A percentile compares a stretch with the other conserved stretches of the same genome.
phyloP scores from a whole-genome alignment of 768 basidiomycete genomes.

The Suillus ampliporus region DNA sequence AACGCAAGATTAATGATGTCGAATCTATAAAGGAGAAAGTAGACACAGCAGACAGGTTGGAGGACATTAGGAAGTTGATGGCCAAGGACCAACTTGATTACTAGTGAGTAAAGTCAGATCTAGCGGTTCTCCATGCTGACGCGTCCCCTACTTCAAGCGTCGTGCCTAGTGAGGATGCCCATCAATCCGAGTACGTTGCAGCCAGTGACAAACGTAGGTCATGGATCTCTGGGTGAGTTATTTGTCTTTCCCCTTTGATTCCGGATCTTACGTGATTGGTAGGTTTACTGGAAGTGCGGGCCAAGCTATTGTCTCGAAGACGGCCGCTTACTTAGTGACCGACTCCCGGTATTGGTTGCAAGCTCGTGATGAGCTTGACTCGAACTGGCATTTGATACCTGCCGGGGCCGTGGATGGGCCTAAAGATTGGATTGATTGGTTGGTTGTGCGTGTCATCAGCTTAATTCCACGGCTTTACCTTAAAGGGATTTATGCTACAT shows the following conservation, averaged over 20 bases:
- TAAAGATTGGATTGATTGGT: slow-evolving; percentile 82
- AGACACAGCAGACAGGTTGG: slow-evolving; percentile 65
- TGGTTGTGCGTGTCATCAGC: slow-evolving; percentile 53
- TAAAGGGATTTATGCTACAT: slow-evolving; percentile 20
- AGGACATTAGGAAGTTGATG: slow-evolving; percentile 71
- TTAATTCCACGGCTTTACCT: slow-evolving; percentile 11
- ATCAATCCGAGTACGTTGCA: slow-evolving; percentile 83
- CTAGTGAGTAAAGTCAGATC: slow-evolving; percentile 57
- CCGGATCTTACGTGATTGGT: slow-evolving; percentile 20
- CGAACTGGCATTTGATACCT: slow-evolving; percentile 72
- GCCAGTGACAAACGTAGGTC: slow-evolving; percentile 76
- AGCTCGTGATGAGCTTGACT: slow-evolving; percentile 70
- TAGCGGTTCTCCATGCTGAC: slow-evolving; percentile 15
- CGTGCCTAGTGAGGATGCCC: slow-evolving; percentile 81
- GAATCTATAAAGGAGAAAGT: slow-evolving; percentile 56
- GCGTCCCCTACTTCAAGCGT: slow-evolving; percentile 50
- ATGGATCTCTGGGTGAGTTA: slow-evolving; percentile 76
- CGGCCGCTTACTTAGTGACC: slow-evolving; percentile 73
- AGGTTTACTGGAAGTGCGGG: slow-evolving; percentile 75
- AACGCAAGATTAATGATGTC: slow-evolving; percentile 71
- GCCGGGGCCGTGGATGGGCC: slow-evolving; percentile 59
- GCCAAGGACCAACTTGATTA: slow-evolving; percentile 70
- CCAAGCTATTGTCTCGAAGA: slow-evolving; percentile 69
- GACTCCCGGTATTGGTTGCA: slow-evolving; percentile 89
- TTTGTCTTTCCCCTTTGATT: slow-evolving; percentile 33